phyloP scores from a whole-genome alignment of 805 yeast genomes.

The Metschnikowia borealis region DNA sequence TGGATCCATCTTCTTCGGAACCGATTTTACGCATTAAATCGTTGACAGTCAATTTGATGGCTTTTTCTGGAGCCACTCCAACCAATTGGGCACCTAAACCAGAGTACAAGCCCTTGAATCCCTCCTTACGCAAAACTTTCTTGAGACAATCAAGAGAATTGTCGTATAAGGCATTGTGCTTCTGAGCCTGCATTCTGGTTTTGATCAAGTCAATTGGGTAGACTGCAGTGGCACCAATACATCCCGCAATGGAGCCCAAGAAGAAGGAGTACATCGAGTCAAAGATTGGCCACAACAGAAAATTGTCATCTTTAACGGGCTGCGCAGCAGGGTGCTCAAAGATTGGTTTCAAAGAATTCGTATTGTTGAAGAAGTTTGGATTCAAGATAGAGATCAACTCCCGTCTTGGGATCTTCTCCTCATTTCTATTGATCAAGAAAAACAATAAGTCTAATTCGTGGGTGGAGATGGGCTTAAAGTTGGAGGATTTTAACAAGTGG shows the following conservation, averaged over 20 bases:
- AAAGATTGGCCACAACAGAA: constrained; percentile 44
- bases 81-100: constrained; percentile 92
- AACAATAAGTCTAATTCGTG: constrained; percentile 40
- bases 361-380: constrained; percentile 45
- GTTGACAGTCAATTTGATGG: constrained; percentile 91
- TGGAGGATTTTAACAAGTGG: constrained; percentile 40
- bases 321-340: constrained; percentile 42
- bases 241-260: constrained; percentile 93
- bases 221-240: constrained; percentile 96
- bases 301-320: constrained; percentile 37
- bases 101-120: constrained; percentile 79
- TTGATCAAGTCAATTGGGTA: constrained; percentile 95
- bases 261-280: constrained; percentile 84
- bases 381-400: constrained; percentile 50
- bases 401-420: constrained; percentile 38
- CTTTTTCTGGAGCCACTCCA: constrained; percentile 98
- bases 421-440: constrained; percentile 35
- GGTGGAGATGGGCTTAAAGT: constrained; percentile 40
- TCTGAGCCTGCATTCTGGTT: constrained; percentile 96
- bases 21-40: constrained; percentile 78
- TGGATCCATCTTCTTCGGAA: constrained; percentile 40
- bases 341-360: constrained; percentile 31
- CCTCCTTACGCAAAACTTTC: constrained; percentile 74
- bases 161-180: constrained; percentile 62
- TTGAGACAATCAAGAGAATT: constrained; percentile 83